Percentiles rank a stretch among this genome's conserved stretches.
phyloP scores from a whole-genome alignment of 148 eudicot genomes.

The Nyssa sinensis region DNA sequence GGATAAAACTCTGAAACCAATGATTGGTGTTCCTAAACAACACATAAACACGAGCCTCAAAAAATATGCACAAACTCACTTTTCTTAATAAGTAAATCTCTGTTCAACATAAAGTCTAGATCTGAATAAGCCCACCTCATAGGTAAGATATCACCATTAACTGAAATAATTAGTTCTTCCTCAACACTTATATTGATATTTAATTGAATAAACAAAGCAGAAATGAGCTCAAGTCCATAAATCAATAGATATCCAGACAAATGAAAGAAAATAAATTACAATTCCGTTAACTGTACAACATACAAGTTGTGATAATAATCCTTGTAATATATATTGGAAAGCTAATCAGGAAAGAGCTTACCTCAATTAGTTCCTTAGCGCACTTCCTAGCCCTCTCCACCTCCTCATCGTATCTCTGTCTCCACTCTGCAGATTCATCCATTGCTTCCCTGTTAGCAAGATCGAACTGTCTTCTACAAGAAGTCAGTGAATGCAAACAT shows the following conservation, averaged over 20 bases:
- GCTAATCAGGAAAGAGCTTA: slow-evolving; percentile 20
- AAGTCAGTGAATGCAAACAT: slow-evolving; percentile 7
- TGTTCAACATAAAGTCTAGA: background rate
- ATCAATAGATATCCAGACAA: background rate
- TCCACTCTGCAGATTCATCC: slow-evolving; percentile 99
- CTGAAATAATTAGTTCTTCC: background rate
- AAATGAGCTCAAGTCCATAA: background rate
- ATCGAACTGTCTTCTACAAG: slow-evolving; percentile 78
- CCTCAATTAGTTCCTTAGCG: slow-evolving; percentile 49
- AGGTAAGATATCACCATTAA: background rate
- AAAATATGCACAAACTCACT: too few species aligned
- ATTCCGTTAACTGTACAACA: too few species aligned
- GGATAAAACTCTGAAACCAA: slow-evolving; percentile 6
- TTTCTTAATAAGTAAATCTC: background rate
- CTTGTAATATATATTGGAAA: background rate
- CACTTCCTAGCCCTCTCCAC: slow-evolving; percentile 48
- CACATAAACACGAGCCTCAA: background rate
- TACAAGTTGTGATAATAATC: background rate
- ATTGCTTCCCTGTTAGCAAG: slow-evolving; percentile 87
- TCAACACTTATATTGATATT: too few species aligned
- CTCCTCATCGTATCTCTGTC: slow-evolving; percentile 75
- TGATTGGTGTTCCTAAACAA: background rate
- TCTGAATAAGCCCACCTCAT: background rate
- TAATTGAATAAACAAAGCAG: background rate
- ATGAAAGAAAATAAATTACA: too few species aligned